phyloP scores from a whole-genome alignment of 1,284 basidiomycete genomes.

The Fomitiporia mediterranea region DNA sequence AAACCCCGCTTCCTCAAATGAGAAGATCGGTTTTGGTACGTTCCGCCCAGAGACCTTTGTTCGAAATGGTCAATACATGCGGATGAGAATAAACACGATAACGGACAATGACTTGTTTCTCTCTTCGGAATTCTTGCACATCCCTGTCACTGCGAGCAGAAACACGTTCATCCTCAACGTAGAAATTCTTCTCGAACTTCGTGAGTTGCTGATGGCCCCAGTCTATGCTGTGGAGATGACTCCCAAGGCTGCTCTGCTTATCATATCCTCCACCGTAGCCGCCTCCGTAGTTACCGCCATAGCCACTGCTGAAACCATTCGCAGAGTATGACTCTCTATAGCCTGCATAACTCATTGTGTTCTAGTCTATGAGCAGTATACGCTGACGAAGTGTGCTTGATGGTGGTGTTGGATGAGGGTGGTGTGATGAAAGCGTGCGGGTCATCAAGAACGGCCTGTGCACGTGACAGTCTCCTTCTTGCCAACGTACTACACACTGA shows the following conservation, averaged over 20 bases:
- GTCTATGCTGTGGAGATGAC: slow-evolving; percentile 79
- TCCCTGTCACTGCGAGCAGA: slow-evolving; percentile 77
- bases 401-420: background rate
- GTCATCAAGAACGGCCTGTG: no score
- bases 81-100: slow-evolving; percentile 9
- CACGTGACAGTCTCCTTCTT: no score
- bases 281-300: slow-evolving; percentile 30
- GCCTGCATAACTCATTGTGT: slow-evolving; percentile 7
- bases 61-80: slow-evolving; percentile 7
- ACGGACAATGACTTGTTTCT: slow-evolving; percentile 83
- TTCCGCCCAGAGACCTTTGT: slow-evolving; percentile 79
- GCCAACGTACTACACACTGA: no score
- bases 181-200: slow-evolving; percentile 96
- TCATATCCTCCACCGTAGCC: slow-evolving; percentile 42
- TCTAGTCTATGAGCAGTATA: background rate
- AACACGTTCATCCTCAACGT: slow-evolving; percentile 89
- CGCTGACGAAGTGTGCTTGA: background rate
- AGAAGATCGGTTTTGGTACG: slow-evolving; percentile 86
- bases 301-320: slow-evolving; percentile 11
- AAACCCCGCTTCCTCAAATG: slow-evolving; percentile 94
- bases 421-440: background rate
- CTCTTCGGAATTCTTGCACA: slow-evolving; percentile 79
- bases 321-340: slow-evolving; percentile 6
- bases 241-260: slow-evolving; percentile 81
- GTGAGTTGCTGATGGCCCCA: slow-evolving; percentile 75